phyloP scores from a whole-genome alignment of 73 alveolate species.

The Symbiodinium natans region DNA sequence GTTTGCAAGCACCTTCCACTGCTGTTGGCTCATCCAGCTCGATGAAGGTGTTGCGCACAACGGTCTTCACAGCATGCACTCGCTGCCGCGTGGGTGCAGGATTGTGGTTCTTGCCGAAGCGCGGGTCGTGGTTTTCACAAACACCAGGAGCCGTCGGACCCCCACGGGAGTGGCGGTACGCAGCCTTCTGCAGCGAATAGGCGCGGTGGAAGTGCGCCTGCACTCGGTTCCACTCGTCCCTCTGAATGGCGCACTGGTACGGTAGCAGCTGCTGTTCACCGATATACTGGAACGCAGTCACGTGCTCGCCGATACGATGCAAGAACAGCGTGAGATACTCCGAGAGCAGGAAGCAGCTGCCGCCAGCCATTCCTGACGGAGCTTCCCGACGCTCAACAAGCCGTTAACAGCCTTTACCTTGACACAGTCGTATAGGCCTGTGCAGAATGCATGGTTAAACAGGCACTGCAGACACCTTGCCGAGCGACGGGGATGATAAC shows the following conservation, averaged over 20 bases:
- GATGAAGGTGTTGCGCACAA: not conserved
- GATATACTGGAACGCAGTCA: not conserved
- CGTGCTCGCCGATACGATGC: not conserved
- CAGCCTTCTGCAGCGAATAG: not conserved
- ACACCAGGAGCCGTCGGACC: not conserved
- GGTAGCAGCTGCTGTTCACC: not conserved
- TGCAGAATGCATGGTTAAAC: too few relatives aligned
- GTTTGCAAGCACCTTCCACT: not conserved
- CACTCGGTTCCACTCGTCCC: not conserved
- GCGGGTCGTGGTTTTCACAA: not conserved
- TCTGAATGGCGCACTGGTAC: not conserved
- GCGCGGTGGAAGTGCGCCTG: not conserved
- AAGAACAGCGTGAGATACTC: not conserved
- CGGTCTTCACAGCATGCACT: not conserved
- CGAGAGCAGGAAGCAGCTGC: constrained; percentile 10
- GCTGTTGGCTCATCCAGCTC: not conserved
- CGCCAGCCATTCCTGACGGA: not conserved
- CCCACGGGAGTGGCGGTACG: not conserved
- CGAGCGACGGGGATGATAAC: not conserved
- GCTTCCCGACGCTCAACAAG: too few relatives aligned
- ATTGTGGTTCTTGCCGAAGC: not conserved
- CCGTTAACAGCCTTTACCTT: too few relatives aligned
- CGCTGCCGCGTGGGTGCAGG: not conserved
- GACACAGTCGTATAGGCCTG: too few relatives aligned
- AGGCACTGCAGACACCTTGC: too few relatives aligned